Evolutionary conservation across 148 eudicot species (phyloP).

Genomic region (Oxyria digyna): DNA sequence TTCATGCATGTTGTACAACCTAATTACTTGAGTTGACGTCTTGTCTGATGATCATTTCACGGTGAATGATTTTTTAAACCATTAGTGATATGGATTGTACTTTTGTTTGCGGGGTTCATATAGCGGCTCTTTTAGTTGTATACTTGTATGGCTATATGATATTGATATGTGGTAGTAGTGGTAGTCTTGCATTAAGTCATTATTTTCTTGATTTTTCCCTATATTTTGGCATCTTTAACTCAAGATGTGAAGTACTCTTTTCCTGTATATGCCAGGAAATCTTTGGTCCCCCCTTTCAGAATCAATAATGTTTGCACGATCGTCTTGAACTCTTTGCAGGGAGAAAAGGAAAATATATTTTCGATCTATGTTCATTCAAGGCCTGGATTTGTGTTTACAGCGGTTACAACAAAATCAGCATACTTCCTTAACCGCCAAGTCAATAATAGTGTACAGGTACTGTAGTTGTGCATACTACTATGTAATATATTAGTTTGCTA

Average conservation of each 20-base stretch:
- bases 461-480: constrained; percentile 10
- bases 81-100: too few species aligned
- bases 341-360: constrained; percentile 54
- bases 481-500: too few species aligned
- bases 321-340: constrained; percentile 31
- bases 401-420: constrained; percentile 61
- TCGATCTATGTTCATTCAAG: constrained; percentile 80
- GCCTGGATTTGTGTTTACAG: constrained; percentile 73
- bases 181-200: not conserved
- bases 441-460: constrained; percentile 76
- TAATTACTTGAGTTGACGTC: too few species aligned
- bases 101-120: too few species aligned
- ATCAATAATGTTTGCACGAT: too few species aligned
- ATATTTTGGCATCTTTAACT: not conserved
- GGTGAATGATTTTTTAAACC: too few species aligned
- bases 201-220: not conserved
- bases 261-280: not conserved
- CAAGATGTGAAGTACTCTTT: too few species aligned
- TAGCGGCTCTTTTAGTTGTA: too few species aligned
- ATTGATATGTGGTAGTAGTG: too few species aligned
- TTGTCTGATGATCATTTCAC: too few species aligned
- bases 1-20: too few species aligned
- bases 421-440: constrained; percentile 77
- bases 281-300: not conserved
- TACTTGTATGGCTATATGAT: too few species aligned